phyloP scores from a whole-genome alignment of 495 filamentous ascomycete species.

The Penicillium atrosanguineum region DNA sequence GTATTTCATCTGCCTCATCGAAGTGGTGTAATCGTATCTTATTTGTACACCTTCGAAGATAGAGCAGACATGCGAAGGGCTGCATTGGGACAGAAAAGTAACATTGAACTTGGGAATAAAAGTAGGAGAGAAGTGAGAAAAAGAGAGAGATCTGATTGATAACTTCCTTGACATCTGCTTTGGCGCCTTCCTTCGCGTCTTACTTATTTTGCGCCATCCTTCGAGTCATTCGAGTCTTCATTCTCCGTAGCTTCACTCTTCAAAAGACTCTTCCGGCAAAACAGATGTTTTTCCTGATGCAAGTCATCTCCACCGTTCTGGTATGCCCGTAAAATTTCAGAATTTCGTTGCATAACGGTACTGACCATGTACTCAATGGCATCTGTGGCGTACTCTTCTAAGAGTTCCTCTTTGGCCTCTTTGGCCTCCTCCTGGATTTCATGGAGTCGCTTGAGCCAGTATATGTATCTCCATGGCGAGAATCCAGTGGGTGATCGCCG shows the following conservation, averaged over 20 bases:
- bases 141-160: too few relatives aligned
- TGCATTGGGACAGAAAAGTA: too few relatives aligned
- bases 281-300: slow-evolving; percentile 19
- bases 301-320: slow-evolving; percentile 14
- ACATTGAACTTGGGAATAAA: too few relatives aligned
- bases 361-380: slow-evolving; percentile 16
- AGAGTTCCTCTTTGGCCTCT: slow-evolving; percentile 9
- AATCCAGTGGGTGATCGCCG: slow-evolving; percentile 8
- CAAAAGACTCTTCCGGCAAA: not conserved
- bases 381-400: slow-evolving; percentile 11
- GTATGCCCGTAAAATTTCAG: slow-evolving; percentile 15
- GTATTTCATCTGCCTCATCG: too few relatives aligned
- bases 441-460: slow-evolving; percentile 6
- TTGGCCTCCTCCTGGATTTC: slow-evolving; percentile 16
- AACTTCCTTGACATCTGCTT: too few relatives aligned
- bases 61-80: too few relatives aligned
- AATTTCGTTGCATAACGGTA: slow-evolving; percentile 8
- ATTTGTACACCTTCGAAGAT: too few relatives aligned
- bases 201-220: too few relatives aligned
- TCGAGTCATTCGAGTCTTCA: not conserved
- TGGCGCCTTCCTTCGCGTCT: too few relatives aligned
- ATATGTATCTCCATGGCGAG: slow-evolving; percentile 13
- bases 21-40: too few relatives aligned
- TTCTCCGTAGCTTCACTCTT: not conserved
- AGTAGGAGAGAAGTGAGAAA: too few relatives aligned